Evolutionary conservation across 2,329 filamentous ascomycete genomes (phyloP).

Genomic region (Incumbomyces delicatus): DNA sequence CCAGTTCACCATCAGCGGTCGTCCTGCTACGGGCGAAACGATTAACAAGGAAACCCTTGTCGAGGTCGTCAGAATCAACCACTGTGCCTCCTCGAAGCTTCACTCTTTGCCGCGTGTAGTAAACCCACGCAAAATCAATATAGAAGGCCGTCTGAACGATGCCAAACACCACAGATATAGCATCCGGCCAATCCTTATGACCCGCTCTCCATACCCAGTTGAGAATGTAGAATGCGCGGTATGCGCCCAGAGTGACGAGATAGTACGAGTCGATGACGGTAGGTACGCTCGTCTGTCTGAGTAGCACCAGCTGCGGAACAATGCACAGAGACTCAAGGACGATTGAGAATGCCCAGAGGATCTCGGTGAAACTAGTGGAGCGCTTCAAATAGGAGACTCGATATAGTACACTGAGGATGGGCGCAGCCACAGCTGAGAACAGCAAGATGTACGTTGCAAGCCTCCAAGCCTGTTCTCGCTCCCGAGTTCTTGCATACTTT

Average conservation of each 20-base stretch:
- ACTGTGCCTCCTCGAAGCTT: slow-evolving; percentile 83
- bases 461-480: slow-evolving; percentile 90
- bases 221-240: slow-evolving; percentile 78
- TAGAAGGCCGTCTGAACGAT: slow-evolving; percentile 84
- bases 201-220: slow-evolving; percentile 76
- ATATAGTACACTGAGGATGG: slow-evolving; percentile 37
- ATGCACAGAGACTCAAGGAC: slow-evolving; percentile 87
- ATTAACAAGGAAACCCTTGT: slow-evolving; percentile 72
- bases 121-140: slow-evolving; percentile 92
- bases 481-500: slow-evolving; percentile 75
- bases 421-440: slow-evolving; percentile 57
- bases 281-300: slow-evolving; percentile 88
- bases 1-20: slow-evolving; percentile 23
- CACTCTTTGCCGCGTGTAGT: slow-evolving; percentile 84
- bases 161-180: slow-evolving; percentile 73
- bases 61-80: slow-evolving; percentile 81
- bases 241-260: slow-evolving; percentile 74
- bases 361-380: slow-evolving; percentile 59
- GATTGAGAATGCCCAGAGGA: slow-evolving; percentile 78
- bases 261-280: slow-evolving; percentile 98
- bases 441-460: slow-evolving; percentile 61
- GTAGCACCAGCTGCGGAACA: slow-evolving; percentile 79
- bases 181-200: slow-evolving; percentile 36
- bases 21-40: slow-evolving; percentile 42
- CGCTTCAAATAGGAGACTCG: neutral